phyloP scores from a whole-genome alignment of 768 basidiomycete genomes.

The Suillus alpinus region DNA sequence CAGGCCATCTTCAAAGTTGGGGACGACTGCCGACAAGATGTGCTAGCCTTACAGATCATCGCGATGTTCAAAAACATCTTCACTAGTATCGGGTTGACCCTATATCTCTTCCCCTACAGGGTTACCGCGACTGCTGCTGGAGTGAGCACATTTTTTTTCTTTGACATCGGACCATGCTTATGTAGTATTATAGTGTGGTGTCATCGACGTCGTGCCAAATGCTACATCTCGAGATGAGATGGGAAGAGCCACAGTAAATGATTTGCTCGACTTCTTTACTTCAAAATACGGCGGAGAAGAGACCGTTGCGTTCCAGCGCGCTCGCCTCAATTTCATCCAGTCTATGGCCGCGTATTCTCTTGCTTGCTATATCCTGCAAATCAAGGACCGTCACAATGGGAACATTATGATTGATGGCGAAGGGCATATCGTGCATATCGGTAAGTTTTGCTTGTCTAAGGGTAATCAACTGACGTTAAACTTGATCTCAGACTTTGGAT shows the following conservation, averaged over 20 bases:
- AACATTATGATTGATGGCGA: constrained; percentile 99
- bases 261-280: constrained; percentile 90
- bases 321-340: constrained; percentile 94
- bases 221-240: constrained; percentile 98
- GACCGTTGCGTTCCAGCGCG: constrained; percentile 85
- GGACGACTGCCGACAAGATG: constrained; percentile 97
- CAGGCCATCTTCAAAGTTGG: constrained; percentile 99
- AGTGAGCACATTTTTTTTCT: constrained; percentile 45
- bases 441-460: constrained; percentile 41
- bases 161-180: neutral
- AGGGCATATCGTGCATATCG: constrained; percentile 95
- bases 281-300: constrained; percentile 91
- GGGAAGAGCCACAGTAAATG: constrained; percentile 98
- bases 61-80: constrained; percentile 99
- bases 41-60: constrained; percentile 94
- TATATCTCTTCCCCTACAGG: constrained; percentile 94
- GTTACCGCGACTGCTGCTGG: constrained; percentile 97
- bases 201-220: constrained; percentile 98
- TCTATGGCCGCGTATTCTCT: constrained; percentile 99
- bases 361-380: constrained; percentile 95
- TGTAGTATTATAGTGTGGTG: constrained; percentile 71
- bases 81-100: constrained; percentile 77
- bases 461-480: neutral
- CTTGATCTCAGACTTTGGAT: constrained; percentile 76
- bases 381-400: constrained; percentile 98